A percentile compares a stretch with the other conserved stretches of the same genome.
phyloP scores from a whole-genome alignment of 257 asterid genomes.

The Jasminum sambac region DNA sequence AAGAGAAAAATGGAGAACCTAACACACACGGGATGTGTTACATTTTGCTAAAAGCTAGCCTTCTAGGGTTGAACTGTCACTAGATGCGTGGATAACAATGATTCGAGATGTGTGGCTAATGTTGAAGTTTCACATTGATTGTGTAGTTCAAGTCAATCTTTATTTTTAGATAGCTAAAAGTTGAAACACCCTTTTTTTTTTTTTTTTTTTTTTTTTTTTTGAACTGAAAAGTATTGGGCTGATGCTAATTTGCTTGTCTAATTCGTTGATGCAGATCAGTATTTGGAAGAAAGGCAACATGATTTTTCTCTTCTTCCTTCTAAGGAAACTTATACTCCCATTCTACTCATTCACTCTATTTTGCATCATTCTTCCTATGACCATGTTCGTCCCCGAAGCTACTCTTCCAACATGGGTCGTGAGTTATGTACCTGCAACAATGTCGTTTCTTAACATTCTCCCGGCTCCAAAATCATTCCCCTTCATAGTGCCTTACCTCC shows the following conservation, averaged over 20 bases:
- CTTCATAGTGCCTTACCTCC: conserved; percentile 26
- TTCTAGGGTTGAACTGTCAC: too few relatives aligned
- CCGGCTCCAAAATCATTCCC: conserved; percentile 25
- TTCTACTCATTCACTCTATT: conserved; percentile 23
- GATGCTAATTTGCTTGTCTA: neutral
- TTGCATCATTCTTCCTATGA: conserved; percentile 27
- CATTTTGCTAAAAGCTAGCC: neutral
- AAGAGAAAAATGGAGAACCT: neutral
- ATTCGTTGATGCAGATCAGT: conserved; percentile 19
- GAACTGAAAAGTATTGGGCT: neutral
- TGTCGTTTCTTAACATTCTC: conserved; percentile 24
- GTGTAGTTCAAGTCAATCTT: too few relatives aligned
- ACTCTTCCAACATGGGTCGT: conserved; percentile 25
- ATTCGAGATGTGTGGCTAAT: too few relatives aligned
- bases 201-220: neutral
- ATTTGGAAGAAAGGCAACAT: conserved; percentile 26
- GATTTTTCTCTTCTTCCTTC: conserved; percentile 25
- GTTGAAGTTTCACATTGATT: too few relatives aligned
- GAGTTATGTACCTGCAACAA: conserved; percentile 21
- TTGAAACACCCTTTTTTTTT: too few relatives aligned
- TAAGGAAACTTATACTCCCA: conserved; percentile 22
- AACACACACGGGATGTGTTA: neutral
- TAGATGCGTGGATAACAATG: too few relatives aligned
- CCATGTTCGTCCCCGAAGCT: conserved; percentile 25
- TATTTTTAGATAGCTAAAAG: too few relatives aligned